phyloP scores from a whole-genome alignment of 2,329 filamentous ascomycete species.

The Trichoderma brevicompactum region DNA sequence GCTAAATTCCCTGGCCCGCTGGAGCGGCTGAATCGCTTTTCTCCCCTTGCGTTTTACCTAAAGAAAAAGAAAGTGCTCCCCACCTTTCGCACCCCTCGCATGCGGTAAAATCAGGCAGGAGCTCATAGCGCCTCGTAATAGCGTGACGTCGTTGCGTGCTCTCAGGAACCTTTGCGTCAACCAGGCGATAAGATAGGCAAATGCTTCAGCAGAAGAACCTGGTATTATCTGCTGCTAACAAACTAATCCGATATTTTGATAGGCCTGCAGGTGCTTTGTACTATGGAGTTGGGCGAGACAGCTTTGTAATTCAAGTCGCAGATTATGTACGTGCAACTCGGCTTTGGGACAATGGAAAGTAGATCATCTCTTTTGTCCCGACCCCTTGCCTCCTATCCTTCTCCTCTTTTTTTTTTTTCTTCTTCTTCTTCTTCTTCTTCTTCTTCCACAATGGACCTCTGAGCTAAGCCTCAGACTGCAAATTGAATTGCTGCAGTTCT shows the following conservation, averaged over 20 bases:
- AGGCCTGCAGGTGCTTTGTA: neutral
- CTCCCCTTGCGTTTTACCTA: neutral
- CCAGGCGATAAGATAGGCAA: conserved; percentile 19
- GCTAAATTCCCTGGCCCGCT: neutral
- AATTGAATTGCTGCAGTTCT: neutral
- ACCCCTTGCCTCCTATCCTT: neutral
- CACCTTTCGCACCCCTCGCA: neutral
- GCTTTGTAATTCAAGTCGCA: conserved; percentile 13
- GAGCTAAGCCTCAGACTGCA: conserved; percentile 1
- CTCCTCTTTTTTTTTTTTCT: neutral
- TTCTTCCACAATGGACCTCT: neutral
- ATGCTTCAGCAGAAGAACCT: neutral
- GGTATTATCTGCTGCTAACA: neutral
- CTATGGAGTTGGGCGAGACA: neutral
- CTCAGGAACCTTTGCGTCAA: conserved; percentile 19
- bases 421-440: neutral
- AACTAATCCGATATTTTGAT: too few species aligned
- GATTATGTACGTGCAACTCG: neutral
- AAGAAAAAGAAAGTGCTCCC: conserved; percentile 4
- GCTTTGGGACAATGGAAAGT: neutral
- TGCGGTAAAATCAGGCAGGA: conserved; percentile 25
- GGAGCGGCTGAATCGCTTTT: neutral
- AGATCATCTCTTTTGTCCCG: neutral
- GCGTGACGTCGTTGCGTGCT: conserved; percentile 26
- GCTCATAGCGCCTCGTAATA: conserved; percentile 26